Evolutionary conservation across 139 green algal genomes (phyloP), one percentile per base, ranked within the genome.

Genomic region (Pleodorina starrii): DNA sequence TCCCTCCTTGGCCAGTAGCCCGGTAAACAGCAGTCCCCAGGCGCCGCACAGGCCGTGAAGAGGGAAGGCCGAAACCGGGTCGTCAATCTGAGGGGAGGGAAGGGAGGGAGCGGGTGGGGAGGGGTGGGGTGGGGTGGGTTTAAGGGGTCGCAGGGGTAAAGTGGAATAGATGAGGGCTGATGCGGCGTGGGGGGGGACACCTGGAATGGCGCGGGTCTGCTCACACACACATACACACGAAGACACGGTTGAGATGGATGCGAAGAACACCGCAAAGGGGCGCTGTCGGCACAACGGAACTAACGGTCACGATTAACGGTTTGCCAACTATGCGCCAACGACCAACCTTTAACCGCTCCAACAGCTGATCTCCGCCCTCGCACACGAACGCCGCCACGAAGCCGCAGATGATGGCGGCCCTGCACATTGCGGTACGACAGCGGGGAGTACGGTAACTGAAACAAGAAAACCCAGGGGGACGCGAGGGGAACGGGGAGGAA

Each of bases 371-470:
- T 7, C 87, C 87, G 21, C 16, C 84, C 36, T 87, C 76, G 73
- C 69, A 94, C 6, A 92, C 76, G 29, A 94, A 44, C 14, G 86
- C 92, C 0, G 80, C 84, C 2, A 94, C 42, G 19, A 89, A 23
- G 77, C 95, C 95, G 71, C 93, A 90, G 66, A 97, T 91, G 54
- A 94, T 76, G 60, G 94, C 94, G 36, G 94, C 94, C 84, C 82
- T 88, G 82, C 3, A n/a, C n/a, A n/a, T n/a, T 11, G n/a, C n/a
- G n/a, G n/a, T n/a, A n/a, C n/a, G n/a, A n/a, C n/a, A n/a, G n/a
- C n/a, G n/a, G n/a, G n/a, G n/a, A n/a, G n/a, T n/a, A n/a, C n/a
- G n/a, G n/a, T n/a, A n/a, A n/a, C n/a, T n/a, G n/a, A n/a, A n/a
- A n/a, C n/a, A n/a, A n/a, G n/a, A n/a, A n/a, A n/a, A n/a, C n/a